These are phyloP conservation scores for Stereocaulon alpinum DNA, from an alignment of 495 filamentous ascomycete species.

Conservation along the genomic window DNA sequence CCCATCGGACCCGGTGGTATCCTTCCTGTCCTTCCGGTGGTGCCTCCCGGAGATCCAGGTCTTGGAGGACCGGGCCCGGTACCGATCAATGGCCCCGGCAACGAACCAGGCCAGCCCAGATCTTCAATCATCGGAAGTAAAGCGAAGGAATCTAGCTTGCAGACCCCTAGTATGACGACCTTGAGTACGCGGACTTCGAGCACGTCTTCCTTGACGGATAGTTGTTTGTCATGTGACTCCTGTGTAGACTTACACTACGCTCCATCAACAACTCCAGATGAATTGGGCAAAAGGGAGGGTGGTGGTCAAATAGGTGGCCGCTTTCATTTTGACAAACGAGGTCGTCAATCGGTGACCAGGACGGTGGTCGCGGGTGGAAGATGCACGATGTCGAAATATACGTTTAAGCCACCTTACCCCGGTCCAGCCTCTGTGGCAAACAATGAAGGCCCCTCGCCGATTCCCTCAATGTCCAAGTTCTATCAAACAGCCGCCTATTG, in stretches of 20 bases:
- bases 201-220: background rate
- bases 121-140: background rate
- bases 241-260: background rate
- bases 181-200: background rate
- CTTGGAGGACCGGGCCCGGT: background rate
- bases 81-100: background rate
- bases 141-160: background rate
- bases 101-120: background rate
- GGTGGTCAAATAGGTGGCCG: background rate
- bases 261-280: background rate
- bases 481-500: slow-evolving; percentile 1
- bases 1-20: background rate
- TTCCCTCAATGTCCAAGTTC: slow-evolving; percentile 4
- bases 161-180: background rate
- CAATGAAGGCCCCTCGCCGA: slow-evolving; percentile 23
- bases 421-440: background rate
- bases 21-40: background rate
- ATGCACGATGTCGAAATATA: background rate
- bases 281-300: background rate
- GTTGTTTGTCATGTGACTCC: background rate
- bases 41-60: background rate
- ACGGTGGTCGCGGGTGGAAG: background rate
- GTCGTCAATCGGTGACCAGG: background rate
- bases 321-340: background rate
- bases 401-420: background rate